These are phyloP conservation scores for Globisporangium nodosum DNA, from an alignment of 352 stramenopile species.

Conservation along the genomic window DNA sequence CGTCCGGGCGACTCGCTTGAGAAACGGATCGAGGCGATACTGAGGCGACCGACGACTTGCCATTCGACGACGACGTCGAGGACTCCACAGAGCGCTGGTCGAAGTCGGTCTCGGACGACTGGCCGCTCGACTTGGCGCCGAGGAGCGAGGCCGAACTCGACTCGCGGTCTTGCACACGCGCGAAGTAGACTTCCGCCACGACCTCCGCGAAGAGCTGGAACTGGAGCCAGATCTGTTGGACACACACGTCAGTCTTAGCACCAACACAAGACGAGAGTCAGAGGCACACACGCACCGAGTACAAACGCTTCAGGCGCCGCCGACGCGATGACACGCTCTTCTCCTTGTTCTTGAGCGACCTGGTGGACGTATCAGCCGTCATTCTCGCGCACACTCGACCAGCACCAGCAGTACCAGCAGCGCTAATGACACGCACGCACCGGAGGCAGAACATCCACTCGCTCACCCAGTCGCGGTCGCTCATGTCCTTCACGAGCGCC, in stretches of 20 bases:
- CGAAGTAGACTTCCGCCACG: slow-evolving; percentile 62
- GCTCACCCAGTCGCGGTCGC: slow-evolving; percentile 68
- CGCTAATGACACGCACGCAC: slow-evolving; percentile 11
- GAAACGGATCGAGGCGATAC: too few relatives aligned
- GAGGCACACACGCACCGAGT: slow-evolving; percentile 31
- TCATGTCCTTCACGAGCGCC: slow-evolving; percentile 48
- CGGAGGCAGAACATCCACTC: slow-evolving; percentile 77
- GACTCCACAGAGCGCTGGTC: slow-evolving; percentile 22
- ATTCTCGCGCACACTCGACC: neutral
- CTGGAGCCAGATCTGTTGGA: slow-evolving; percentile 54
- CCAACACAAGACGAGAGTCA: too few relatives aligned
- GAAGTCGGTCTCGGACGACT: slow-evolving; percentile 16
- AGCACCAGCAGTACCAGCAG: neutral
- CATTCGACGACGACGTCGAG: slow-evolving; percentile 20
- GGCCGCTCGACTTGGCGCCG: slow-evolving; percentile 16
- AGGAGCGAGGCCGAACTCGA: neutral
- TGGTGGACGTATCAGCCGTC: slow-evolving; percentile 1
- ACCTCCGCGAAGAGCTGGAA: slow-evolving; percentile 70
- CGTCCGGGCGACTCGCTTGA: slow-evolving; percentile 5
- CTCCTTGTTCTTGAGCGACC: slow-evolving; percentile 31
- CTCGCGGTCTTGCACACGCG: slow-evolving; percentile 37
- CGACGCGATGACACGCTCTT: slow-evolving; percentile 31
- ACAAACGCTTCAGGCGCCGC: slow-evolving; percentile 47
- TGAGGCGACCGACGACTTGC: too few relatives aligned
- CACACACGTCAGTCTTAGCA: neutral